Conservation (phyloP, 345 rosid species). For the Lepidium aucheri region DNA sequence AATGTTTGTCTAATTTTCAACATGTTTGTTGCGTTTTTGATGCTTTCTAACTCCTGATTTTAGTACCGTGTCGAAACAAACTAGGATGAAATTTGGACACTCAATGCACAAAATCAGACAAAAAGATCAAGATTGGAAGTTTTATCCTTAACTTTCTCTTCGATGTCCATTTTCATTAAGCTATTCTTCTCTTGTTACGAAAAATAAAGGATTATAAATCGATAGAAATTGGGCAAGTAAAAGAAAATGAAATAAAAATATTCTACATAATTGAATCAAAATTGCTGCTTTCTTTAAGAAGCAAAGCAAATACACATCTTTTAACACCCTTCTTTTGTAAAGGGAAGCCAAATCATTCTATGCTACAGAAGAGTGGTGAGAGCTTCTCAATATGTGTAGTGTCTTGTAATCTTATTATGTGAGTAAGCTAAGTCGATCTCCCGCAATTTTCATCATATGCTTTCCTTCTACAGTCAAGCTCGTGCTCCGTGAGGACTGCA, state of each 20-base stretch:
- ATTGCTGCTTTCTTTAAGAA: neutral
- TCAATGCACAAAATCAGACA: too few species aligned
- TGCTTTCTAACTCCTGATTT: too few species aligned
- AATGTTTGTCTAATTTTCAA: too few species aligned
- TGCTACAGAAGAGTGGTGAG: neutral
- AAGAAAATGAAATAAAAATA: neutral
- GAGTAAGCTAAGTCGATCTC: constrained; percentile 32
- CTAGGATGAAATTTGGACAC: too few species aligned
- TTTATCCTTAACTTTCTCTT: too few species aligned
- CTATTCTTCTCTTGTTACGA: too few species aligned
- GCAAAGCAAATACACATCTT: neutral
- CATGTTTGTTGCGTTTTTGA: too few species aligned
- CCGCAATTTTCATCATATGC: constrained; percentile 36
- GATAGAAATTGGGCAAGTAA: too few species aligned
- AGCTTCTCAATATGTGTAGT: neutral
- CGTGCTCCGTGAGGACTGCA: constrained; percentile 36
- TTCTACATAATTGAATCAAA: neutral
- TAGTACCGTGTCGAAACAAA: too few species aligned
- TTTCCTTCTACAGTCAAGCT: constrained; percentile 52
- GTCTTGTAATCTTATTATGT: neutral
- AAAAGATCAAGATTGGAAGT: too few species aligned
- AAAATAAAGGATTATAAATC: too few species aligned
- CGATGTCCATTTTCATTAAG: too few species aligned
- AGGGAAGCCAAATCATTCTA: neutral
- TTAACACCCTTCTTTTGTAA: neutral